Evolutionary conservation across 306 rosid genomes (phyloP).

Genomic region (Corylus heterophylla): DNA sequence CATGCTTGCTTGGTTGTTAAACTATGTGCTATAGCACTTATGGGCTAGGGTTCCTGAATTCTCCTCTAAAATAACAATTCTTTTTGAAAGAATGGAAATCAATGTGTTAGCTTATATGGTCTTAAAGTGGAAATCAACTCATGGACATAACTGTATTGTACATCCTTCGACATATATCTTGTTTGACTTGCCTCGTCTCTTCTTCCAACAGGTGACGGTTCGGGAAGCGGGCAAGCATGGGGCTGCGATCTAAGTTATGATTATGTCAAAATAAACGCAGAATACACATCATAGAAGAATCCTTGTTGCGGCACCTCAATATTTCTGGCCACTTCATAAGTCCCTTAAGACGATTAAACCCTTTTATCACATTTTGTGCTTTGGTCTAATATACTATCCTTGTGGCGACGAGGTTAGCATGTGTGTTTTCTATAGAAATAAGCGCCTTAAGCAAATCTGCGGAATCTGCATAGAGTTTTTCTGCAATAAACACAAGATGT

Average conservation of each 20-base stretch:
- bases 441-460: neutral
- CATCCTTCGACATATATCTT: neutral
- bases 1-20: neutral
- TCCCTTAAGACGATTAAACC: neutral
- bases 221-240: conserved; percentile 86
- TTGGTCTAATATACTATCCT: neutral
- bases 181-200: neutral
- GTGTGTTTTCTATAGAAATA: neutral
- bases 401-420: neutral
- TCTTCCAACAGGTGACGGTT: conserved; percentile 65
- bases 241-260: conserved; percentile 92
- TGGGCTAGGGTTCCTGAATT: neutral
- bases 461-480: neutral
- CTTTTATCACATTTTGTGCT: neutral
- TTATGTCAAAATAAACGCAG: conserved; percentile 88
- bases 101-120: neutral
- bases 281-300: conserved; percentile 64
- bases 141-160: neutral
- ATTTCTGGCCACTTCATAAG: neutral
- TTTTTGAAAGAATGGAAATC: neutral
- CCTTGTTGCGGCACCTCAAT: neutral
- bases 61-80: neutral
- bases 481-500: neutral
- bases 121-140: neutral
- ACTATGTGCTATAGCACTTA: neutral